Evolutionary conservation across 305 asterid genomes (phyloP), one percentile per base, ranked within the genome.

Genomic region (Solanum hybrid): DNA sequence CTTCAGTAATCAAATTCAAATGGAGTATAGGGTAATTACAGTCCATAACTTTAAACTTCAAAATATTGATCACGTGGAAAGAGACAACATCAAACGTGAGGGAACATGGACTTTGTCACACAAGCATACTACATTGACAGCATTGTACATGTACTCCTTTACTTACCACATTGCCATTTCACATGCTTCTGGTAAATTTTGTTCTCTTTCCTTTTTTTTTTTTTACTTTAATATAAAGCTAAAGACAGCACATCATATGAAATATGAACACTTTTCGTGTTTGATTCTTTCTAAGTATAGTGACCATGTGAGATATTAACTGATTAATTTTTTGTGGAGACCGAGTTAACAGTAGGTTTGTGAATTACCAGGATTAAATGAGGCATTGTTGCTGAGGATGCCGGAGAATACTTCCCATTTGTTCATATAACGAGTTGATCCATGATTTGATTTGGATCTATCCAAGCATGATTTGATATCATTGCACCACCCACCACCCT

Each of bases 401-500:
- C 99, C 98, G 3, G 94, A 91, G 90, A 97, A 96, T 71, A 89
- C 90, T 87, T 94, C 96, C 90, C 71, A 31, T 88, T 90, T 95
- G 89, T 87, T 91, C 99, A 97, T 96, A 91, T 92, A 93, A 84
- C 67, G 93, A 35, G 97, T 95, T 4, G 99, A 97, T 64, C 99
- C 99, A 74, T 97, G 97, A 7, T 92, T 96, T 82, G 96, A 93
- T 46, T 93, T 29, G n/a, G 98, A 96, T 92, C 99, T 94, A n/a
- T 96, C 98, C 92, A 92, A 87, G 90, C 98, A 97, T 35, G 98
- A 94, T 81, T 92, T 92, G 71, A 97, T 89, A 91, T 94, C 97
- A 78, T 97, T 94, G 93, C 99, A 97, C 98, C 99, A 97, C 78
- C 99, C 99, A 73, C 99, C 99, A 67, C 99, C 99, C 99, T 96